Conservation (phyloP, 108 stramenopile genomes). For the Nitzschia inconspicua region DNA sequence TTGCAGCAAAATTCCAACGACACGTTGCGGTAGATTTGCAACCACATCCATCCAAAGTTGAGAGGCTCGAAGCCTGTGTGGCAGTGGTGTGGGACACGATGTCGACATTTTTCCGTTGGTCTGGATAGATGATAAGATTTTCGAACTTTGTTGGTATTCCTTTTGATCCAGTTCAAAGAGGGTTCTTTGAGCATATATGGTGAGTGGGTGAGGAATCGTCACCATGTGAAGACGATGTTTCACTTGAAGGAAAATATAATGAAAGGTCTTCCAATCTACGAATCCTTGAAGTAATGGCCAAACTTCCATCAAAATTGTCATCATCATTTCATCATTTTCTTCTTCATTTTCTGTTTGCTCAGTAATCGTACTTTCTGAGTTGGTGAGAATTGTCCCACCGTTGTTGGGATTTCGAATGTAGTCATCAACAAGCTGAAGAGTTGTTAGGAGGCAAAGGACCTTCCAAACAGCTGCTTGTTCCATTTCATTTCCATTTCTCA, state of each 20-base stretch:
- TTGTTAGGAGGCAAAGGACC: neutral
- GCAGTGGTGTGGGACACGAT: neutral
- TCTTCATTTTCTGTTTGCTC: too few species aligned
- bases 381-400: too few species aligned
- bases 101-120: neutral
- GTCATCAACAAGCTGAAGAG: too few species aligned
- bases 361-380: too few species aligned
- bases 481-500: neutral
- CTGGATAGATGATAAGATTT: neutral
- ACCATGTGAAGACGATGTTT: slow-evolving; percentile 14
- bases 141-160: slow-evolving; percentile 2
- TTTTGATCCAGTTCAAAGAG: neutral
- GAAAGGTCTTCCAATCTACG: slow-evolving; percentile 12
- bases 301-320: slow-evolving; percentile 7
- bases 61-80: slow-evolving; percentile 16
- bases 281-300: slow-evolving; percentile 29
- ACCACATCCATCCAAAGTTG: slow-evolving; percentile 24
- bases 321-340: too few species aligned
- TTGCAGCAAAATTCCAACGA: slow-evolving; percentile 19
- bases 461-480: neutral
- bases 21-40: slow-evolving; percentile 10
- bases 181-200: slow-evolving; percentile 10
- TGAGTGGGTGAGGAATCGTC: slow-evolving; percentile 26
- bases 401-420: too few species aligned
- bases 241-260: slow-evolving; percentile 8